Percentiles rank a stretch among this genome's conserved stretches.
These are phyloP conservation scores for Peronospora farinosa DNA, from an alignment of 352 stramenopile species.

Conservation along the genomic window DNA sequence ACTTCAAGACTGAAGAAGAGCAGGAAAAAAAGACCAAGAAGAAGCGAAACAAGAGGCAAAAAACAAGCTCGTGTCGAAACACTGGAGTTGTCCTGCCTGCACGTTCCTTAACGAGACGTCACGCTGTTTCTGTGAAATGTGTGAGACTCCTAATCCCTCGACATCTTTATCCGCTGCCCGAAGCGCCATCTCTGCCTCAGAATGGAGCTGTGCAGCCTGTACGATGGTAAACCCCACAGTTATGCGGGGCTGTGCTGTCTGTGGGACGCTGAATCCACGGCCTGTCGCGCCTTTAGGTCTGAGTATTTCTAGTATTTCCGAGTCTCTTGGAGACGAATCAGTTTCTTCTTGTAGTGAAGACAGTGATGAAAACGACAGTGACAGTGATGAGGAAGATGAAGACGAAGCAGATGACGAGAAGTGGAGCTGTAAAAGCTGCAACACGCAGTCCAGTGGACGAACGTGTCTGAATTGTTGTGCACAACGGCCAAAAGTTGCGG, in stretches of 20 bases:
- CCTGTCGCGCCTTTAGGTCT: conserved; percentile 27
- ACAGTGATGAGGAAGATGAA: conserved; percentile 11
- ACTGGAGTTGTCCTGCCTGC: conserved; percentile 63
- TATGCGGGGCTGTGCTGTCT: conserved; percentile 47
- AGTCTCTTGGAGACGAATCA: conserved; percentile 22
- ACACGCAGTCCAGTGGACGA: conserved; percentile 16
- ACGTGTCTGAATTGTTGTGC: conserved; percentile 41
- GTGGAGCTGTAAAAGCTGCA: conserved; percentile 35
- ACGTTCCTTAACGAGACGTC: conserved; percentile 63
- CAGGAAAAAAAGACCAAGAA: conserved; percentile 6
- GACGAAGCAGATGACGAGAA: conserved; percentile 7
- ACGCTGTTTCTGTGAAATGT: conserved; percentile 73
- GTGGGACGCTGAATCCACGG: conserved; percentile 65
- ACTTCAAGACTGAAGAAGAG: conserved; percentile 2
- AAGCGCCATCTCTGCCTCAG: conserved; percentile 4
- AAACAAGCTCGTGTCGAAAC: conserved; percentile 8
- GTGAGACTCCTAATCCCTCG: conserved; percentile 50
- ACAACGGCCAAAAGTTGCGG: conserved; percentile 17
- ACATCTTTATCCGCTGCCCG: conserved; percentile 9
- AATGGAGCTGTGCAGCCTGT: conserved; percentile 65
- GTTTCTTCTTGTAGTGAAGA: conserved; percentile 31
- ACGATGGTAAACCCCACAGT: conserved; percentile 59
- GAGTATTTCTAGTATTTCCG: conserved; percentile 32
- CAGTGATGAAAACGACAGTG: conserved; percentile 21
- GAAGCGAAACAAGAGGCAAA: conserved; percentile 12